Evolutionary conservation across 148 eudicot species (phyloP).

Genomic region (Beta vulgaris): DNA sequence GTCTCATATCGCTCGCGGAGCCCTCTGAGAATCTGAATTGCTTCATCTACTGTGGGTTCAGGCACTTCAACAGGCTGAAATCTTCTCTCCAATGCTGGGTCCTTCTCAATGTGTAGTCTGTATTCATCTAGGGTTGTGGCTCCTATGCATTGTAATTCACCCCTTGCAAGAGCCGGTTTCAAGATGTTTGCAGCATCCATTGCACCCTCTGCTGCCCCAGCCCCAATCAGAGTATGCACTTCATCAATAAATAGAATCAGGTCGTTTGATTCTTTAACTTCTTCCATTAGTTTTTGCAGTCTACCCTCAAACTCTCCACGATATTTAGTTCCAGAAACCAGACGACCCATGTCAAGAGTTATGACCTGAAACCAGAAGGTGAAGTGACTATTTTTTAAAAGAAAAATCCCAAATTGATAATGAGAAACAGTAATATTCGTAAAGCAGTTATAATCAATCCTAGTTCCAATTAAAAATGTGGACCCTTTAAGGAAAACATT

Average conservation of each 20-base stretch:
- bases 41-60: slow-evolving; percentile 85
- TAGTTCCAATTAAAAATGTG: not conserved
- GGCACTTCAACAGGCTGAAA: slow-evolving; percentile 94
- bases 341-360: slow-evolving; percentile 76
- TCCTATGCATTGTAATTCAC: slow-evolving; percentile 94
- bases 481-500: not conserved
- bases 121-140: slow-evolving; percentile 95
- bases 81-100: slow-evolving; percentile 87
- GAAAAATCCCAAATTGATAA: not conserved
- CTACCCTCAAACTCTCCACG: slow-evolving; percentile 88
- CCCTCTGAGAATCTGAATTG: slow-evolving; percentile 75
- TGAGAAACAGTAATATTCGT: not conserved
- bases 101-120: slow-evolving; percentile 91
- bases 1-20: slow-evolving; percentile 86
- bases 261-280: slow-evolving; percentile 63
- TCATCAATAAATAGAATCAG: slow-evolving; percentile 82
- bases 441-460: not conserved
- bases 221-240: slow-evolving; percentile 84
- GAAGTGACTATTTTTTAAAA: too few relatives aligned
- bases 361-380: slow-evolving; percentile 52
- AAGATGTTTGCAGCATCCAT: slow-evolving; percentile 94
- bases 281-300: slow-evolving; percentile 82
- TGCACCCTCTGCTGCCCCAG: slow-evolving; percentile 84
- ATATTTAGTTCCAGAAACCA: slow-evolving; percentile 87
- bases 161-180: slow-evolving; percentile 93